These are phyloP conservation scores for Sphaerosporella brunnea DNA, from an alignment of 495 filamentous ascomycete genomes.

Conservation along the genomic window DNA sequence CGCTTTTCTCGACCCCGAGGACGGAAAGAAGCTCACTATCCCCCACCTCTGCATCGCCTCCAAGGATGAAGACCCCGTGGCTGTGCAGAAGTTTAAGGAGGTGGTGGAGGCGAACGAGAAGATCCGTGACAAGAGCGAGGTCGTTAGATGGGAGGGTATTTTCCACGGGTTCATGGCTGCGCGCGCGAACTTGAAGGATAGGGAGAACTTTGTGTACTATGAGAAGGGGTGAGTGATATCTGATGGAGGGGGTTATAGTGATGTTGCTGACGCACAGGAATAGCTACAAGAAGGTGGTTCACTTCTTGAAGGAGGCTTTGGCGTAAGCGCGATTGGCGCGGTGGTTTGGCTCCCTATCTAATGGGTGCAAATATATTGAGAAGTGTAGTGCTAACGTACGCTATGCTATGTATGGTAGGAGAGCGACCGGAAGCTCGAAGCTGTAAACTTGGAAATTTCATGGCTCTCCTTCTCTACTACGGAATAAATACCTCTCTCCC, in stretches of 20 bases:
- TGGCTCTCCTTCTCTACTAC: no score
- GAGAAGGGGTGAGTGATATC: slow-evolving; percentile 32
- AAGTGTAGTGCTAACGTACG: no score
- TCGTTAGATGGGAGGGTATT: slow-evolving; percentile 38
- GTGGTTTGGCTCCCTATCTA: no score
- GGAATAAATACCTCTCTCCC: no score
- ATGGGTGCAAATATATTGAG: no score
- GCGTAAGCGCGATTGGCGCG: no score
- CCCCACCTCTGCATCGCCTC: slow-evolving; percentile 40
- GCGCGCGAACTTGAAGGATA: slow-evolving; percentile 35
- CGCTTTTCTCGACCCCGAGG: slow-evolving; percentile 66
- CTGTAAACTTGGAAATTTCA: no score
- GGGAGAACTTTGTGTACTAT: slow-evolving; percentile 35
- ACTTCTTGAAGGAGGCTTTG: slow-evolving; percentile 8
- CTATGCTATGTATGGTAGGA: no score
- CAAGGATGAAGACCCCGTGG: slow-evolving; percentile 34
- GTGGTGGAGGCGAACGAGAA: slow-evolving; percentile 20
- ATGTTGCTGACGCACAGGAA: neutral
- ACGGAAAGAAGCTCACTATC: slow-evolving; percentile 33
- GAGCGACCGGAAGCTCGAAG: no score
- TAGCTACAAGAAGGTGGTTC: slow-evolving; percentile 7
- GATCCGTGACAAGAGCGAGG: slow-evolving; percentile 27
- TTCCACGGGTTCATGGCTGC: slow-evolving; percentile 49
- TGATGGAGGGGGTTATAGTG: neutral
- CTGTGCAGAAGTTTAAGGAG: slow-evolving; percentile 30